Base-by-base conservation (phyloP, 148 eudicot genomes). In the Camellia sinensis region DNA sequence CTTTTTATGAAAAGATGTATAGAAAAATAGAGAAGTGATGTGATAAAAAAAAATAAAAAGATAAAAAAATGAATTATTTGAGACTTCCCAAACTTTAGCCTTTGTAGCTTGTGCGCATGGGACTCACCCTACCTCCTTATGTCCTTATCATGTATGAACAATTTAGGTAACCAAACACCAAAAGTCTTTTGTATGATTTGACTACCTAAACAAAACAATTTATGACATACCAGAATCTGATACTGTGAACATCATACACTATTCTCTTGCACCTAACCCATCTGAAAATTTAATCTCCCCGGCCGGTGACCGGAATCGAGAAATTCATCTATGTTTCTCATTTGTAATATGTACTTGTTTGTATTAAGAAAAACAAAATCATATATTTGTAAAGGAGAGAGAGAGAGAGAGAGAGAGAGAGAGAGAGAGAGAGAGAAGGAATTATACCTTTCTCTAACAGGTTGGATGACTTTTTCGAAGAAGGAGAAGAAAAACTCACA, bases 151-250 rank as follows among this genome's bases (percentile, higher is more conserved):
- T 61, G 7, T 3, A 22, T 21, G 19, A 6, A 48, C 74, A 48
- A 19, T 19, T 22, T 72, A 72, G 75, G 75, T 72, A 72, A 29
- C 75, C 75, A 52, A 72, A 72, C 12, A 72, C 75, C 60, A 19
- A 72, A 52, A 72, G 75, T 72, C 18, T 71, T 71, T 12, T 3
- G 59, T 48, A 11, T 3, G 75, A 52, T 59, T 12, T 3, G 75
- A 52, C 75, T 12, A 21, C 59, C 3, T 10, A 50, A 50, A 11
- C 40, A 71, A 71, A 19, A 7, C 12, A 2, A 74, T 29, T 54
- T 74, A 3, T 48, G 52, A 48, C 52, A 4, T 48, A 48, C 52
- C 5, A 7, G 52, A 48, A 48, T 48, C 52, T 48, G 6, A 48
- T 5, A 48, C 52, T 48, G 0, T 48, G 52, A 48, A 48, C 52